These are phyloP conservation scores for Teratosphaeria zuluensis DNA, from an alignment of 2,329 filamentous ascomycete species.

Conservation along the genomic window DNA sequence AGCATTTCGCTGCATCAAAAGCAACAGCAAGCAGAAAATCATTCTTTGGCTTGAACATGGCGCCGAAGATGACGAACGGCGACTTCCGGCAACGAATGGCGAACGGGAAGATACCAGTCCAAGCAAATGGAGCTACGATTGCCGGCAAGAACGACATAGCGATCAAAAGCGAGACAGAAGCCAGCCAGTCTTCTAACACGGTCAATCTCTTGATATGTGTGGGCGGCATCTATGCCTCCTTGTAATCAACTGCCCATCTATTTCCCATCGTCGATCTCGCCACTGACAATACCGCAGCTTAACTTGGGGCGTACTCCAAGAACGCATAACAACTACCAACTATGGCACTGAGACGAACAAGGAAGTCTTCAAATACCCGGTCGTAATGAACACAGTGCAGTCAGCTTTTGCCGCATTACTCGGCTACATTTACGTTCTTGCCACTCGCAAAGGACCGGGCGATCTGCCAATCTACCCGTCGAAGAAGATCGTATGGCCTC, in stretches of 20 bases:
- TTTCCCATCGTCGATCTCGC: neutral
- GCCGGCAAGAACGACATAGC: constrained; percentile 18
- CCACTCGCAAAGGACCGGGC: constrained; percentile 39
- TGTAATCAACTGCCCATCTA: constrained; percentile 48
- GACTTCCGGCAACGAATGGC: constrained; percentile 15
- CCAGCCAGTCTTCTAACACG: constrained; percentile 13
- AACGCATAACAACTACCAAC: constrained; percentile 87
- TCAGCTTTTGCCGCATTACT: constrained; percentile 77
- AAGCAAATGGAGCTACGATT: constrained; percentile 10
- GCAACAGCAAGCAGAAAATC: neutral
- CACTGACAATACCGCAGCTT: constrained; percentile 42
- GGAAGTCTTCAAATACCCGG: constrained; percentile 79
- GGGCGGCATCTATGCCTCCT: constrained; percentile 92
- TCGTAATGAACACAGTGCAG: constrained; percentile 95
- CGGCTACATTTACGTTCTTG: constrained; percentile 69
- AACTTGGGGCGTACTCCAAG: constrained; percentile 93
- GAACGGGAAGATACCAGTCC: constrained; percentile 15
- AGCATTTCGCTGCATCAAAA: neutral
- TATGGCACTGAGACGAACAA: constrained; percentile 56
- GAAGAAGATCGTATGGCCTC: constrained; percentile 60
- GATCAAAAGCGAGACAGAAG: constrained; percentile 8
- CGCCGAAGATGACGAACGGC: constrained; percentile 10
- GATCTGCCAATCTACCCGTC: constrained; percentile 64
- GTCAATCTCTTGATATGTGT: constrained; percentile 76
- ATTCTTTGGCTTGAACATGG: neutral